Percentiles rank a stretch among this genome's conserved stretches.
Conservation (phyloP, 352 stramenopile genomes). For the Pythium oligandrum region DNA sequence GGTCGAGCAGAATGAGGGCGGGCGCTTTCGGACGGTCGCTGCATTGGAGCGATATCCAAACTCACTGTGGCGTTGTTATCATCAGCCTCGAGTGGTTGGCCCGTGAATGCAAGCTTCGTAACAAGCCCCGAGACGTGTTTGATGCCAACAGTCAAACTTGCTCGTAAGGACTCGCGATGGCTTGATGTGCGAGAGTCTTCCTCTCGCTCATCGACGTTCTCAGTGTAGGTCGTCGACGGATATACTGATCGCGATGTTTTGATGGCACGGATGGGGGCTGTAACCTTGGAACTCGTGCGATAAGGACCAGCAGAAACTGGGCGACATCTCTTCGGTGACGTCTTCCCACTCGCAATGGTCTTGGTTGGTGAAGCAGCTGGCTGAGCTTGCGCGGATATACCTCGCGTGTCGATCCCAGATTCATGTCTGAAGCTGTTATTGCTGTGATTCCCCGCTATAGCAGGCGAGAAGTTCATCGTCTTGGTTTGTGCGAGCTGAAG, state of each 20-base stretch:
- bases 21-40: no score
- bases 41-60: no score
- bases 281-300: constrained; percentile 28
- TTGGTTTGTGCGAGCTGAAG: constrained; percentile 48
- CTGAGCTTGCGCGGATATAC: not conserved
- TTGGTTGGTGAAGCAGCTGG: not conserved
- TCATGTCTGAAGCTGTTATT: constrained; percentile 1
- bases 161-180: no score
- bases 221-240: constrained; percentile 18
- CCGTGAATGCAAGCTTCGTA: no score
- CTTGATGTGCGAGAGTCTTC: no score
- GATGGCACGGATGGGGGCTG: constrained; percentile 28
- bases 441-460: not conserved
- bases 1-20: no score
- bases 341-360: constrained; percentile 31
- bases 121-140: no score
- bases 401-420: no score
- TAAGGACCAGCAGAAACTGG: constrained; percentile 57
- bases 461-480: constrained; percentile 2
- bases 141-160: no score
- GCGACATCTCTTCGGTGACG: constrained; percentile 59
- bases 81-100: no score
- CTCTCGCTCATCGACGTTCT: not conserved
- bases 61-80: no score
- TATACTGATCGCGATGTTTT: constrained; percentile 55